phyloP scores from a whole-genome alignment of 768 basidiomycete species.

The Suillus paluster region DNA sequence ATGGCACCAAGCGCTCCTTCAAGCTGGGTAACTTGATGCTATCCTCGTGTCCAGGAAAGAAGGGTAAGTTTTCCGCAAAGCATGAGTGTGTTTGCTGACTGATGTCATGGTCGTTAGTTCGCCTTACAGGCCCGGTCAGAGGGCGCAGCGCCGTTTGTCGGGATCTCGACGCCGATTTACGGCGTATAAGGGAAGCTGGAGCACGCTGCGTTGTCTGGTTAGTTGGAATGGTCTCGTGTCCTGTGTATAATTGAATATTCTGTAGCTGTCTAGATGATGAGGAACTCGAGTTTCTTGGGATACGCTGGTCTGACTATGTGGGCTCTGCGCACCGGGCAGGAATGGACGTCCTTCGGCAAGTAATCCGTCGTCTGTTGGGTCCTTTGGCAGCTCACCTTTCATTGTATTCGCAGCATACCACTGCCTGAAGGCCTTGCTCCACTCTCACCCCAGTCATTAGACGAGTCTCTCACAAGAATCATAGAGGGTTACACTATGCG shows the following conservation, averaged over 20 bases:
- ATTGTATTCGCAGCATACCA: slow-evolving; percentile 63
- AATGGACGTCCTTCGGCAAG: slow-evolving; percentile 80
- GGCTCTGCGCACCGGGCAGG: slow-evolving; percentile 61
- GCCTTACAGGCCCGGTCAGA: slow-evolving; percentile 73
- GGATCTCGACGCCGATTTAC: slow-evolving; percentile 77
- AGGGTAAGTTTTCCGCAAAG: slow-evolving; percentile 52
- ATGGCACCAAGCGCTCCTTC: slow-evolving; percentile 24
- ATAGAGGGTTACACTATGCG: slow-evolving; percentile 74
- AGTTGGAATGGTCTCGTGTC: slow-evolving; percentile 17
- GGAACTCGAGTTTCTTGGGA: slow-evolving; percentile 86
- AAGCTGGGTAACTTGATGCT: slow-evolving; percentile 84
- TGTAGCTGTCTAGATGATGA: slow-evolving; percentile 81
- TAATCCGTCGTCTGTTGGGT: slow-evolving; percentile 1
- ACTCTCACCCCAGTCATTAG: slow-evolving; percentile 55
- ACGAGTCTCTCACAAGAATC: slow-evolving; percentile 66
- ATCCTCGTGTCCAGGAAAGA: slow-evolving; percentile 95
- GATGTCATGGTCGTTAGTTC: slow-evolving; percentile 46
- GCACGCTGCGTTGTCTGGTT: slow-evolving; percentile 87
- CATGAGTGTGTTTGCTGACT: not conserved
- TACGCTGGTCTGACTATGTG: slow-evolving; percentile 81
- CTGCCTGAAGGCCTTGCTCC: slow-evolving; percentile 92
- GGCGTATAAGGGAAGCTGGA: slow-evolving; percentile 71
- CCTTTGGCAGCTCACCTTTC: not conserved
- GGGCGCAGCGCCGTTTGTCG: slow-evolving; percentile 85
- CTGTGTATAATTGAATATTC: not conserved